Base-by-base conservation (phyloP, 371 early-diverging fungal genomes). In the Mortierella sp. region DNA sequence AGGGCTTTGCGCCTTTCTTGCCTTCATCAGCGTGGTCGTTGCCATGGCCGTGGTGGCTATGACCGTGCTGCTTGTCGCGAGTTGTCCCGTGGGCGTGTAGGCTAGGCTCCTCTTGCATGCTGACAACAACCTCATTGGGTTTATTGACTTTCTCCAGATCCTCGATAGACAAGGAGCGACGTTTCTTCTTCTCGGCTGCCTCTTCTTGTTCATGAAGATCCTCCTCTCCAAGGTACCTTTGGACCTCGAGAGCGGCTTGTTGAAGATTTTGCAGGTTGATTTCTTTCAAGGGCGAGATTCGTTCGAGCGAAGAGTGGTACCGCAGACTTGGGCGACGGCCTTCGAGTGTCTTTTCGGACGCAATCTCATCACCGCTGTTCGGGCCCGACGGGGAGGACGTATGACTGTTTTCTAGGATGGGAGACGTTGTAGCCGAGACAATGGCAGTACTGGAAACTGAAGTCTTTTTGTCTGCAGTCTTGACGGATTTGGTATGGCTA, bases 61-160 rank as follows among this genome's bases (percentile, higher is more conserved):
- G 78, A 43, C 82, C 78, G 46, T 86, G 81, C 26, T 65, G 57
- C 26, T 84, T 76, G n/a, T 69, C 41, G 56, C 82, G 83, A 8
- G 63, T 59, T 32, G 69, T 64, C n/a, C 57, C 53, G 66, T 85
- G 81, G 15, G 56, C 65, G 52, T 87, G 81, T 26, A 71, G 50
- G 21, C 56, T 50, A 27, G 54, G 50, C 3, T 62, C 70, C 26
- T 70, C 70, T 26, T 50, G 52, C 44, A 72, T 49, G 27, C 30
- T 34, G 9, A 72, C 62, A 14, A 66, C 58, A 31, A 53, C 43
- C 1, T 42, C 52, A 21, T 58, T 54, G 3, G 41, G 48, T 12
- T 41, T 56, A 4, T 24, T 8, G 44, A 3, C 32, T 2, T 6
- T 7, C 17, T 17, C 11, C 12, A 43, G 15, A 12, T 15, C 44